Evolutionary conservation across 257 asterid genomes (phyloP), one percentile per base, ranked within the genome.

Genomic region (Nicotiana paniculata): DNA sequence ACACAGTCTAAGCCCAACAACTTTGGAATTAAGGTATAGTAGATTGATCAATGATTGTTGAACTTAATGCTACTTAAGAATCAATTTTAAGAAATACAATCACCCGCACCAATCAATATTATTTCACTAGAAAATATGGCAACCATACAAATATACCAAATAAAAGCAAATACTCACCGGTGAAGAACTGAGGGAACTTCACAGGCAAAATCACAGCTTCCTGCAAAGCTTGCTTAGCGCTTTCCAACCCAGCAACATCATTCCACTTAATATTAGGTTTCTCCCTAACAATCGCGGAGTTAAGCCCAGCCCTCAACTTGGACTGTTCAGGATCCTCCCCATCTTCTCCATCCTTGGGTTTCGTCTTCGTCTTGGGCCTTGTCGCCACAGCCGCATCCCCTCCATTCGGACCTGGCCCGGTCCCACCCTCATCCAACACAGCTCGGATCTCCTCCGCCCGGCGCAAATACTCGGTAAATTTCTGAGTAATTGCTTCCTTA

Each of bases 381-480:
- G 98, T 84, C 4, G 94, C 96, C 83, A 96, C 97, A 1, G 98
- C 99, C 3, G 97, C 95, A 78, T 93, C 99, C 2, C 99, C 98
- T 28, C 92, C 77, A 9, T 91, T 89, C 3, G 93, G 93, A 0
- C 95, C 97, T 1, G 97, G 85, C 16, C 97, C 96, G 48, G 97
- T 92, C 16, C 99, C 98, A 26, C 99, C 98, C 67, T 94, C 99
- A 48, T 91, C 99, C 37, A 94, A 84, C 12, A 90, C 98, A 11
- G 96, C 94, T 51, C 98, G 94, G 83, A 96, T 96, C 93, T 96
- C 99, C 93, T 94, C 99, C 2, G 99, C 99, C 59, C 99, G 94
- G 21, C 99, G 96, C 87, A 96, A 86, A 83, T 96, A 96, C 90
- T 96, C 99, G 16, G 96, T 92, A 84, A 96, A 94, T 83, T 96